A percentile compares a stretch with the other conserved stretches of the same genome.
Conservation (phyloP, 768 basidiomycete genomes). For the Leccinellum albellum region DNA sequence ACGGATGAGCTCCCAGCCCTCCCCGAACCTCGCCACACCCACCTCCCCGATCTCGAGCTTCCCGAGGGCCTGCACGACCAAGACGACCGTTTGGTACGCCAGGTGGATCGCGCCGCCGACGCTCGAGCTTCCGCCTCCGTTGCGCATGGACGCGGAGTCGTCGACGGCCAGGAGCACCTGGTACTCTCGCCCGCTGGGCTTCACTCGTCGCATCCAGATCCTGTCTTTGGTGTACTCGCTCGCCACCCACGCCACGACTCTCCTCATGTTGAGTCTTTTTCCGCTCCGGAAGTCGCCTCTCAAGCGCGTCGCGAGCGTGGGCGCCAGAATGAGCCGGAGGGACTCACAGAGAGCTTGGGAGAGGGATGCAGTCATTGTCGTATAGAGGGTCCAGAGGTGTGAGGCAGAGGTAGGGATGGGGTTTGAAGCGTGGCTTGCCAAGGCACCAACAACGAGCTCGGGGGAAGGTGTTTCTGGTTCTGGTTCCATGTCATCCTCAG, state of each 20-base stretch:
- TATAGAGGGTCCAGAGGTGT: slow-evolving; percentile 88
- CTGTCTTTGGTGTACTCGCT: slow-evolving; percentile 99
- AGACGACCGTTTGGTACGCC: slow-evolving; percentile 88
- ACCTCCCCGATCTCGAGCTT: slow-evolving; percentile 96
- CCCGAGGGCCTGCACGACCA: slow-evolving; percentile 86
- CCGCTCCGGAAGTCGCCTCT: slow-evolving; percentile 97
- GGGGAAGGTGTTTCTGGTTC: slow-evolving; percentile 16
- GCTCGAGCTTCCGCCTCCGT: slow-evolving; percentile 8
- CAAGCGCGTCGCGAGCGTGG: slow-evolving; percentile 88
- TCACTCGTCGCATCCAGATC: slow-evolving; percentile 94
- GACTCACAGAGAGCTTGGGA: slow-evolving; percentile 94
- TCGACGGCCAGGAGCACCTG: slow-evolving; percentile 93
- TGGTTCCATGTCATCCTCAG: slow-evolving; percentile 25
- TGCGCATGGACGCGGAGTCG: slow-evolving; percentile 89
- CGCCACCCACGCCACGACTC: slow-evolving; percentile 96
- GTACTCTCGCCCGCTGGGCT: slow-evolving; percentile 92
- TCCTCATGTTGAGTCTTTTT: slow-evolving; percentile 98
- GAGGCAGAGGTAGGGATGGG: slow-evolving; percentile 40
- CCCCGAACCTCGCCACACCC: slow-evolving; percentile 86
- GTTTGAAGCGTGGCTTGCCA: slow-evolving; percentile 18
- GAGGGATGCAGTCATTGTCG: slow-evolving; percentile 84
- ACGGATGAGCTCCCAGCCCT: slow-evolving; percentile 83
- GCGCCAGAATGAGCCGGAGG: slow-evolving; percentile 92
- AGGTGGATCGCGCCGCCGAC: slow-evolving; percentile 58
- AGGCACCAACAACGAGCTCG: slow-evolving; percentile 19